Base-by-base conservation (phyloP, 139 green algal species). In the Picocystis salinarum region DNA sequence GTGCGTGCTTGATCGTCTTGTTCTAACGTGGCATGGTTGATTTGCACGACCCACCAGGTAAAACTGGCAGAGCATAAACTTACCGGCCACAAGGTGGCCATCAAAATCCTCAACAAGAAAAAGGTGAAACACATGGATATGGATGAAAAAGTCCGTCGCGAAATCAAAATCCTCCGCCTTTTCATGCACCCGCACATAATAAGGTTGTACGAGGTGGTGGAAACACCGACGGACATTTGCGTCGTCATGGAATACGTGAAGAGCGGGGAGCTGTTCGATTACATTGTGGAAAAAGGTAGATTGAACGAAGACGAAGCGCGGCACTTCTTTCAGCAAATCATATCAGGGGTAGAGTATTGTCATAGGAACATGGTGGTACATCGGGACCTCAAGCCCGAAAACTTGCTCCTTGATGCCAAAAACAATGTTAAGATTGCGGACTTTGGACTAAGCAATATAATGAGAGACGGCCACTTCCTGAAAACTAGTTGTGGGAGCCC, bases 101-200 rank as follows among this genome's bases (percentile, higher is more conserved):
- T 99, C 46, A 99, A 99, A 51, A 97, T 99, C 42, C 54, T 99
- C 15, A 99, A 99, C 58, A 55, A 75, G n/a, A 79, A 80, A 46
- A 99, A 99, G 64, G 95, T 99, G 19, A 85, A 85, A 62, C 69
- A 83, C 15, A 96, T 96, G 85, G 89, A 98, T 48, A 99, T 99
- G 89, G 89, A 99, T 31, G 89, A 99, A 48, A 99, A 75, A 39
- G 54, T 23, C 55, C 17, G 41, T 26, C 10, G 19, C 17, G 19
- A 33, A 7, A 36, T 36, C 10, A 33, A 98, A 59, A 98, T 98
- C 27, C 54, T 97, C 42, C 70, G 85, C 12, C 70, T 99, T 4
- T 97, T 97, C 77, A 94, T 93, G 84, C 87, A 97, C 62, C 87
- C 87, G 17, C 87, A 97, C 74, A 96, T 97, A 62, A 96, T 97